Percentiles rank a stretch among this genome's conserved stretches.
These are phyloP conservation scores for Wickerhamiella kurtzmanii DNA, from an alignment of 805 yeast genomes.

Conservation along the genomic window DNA sequence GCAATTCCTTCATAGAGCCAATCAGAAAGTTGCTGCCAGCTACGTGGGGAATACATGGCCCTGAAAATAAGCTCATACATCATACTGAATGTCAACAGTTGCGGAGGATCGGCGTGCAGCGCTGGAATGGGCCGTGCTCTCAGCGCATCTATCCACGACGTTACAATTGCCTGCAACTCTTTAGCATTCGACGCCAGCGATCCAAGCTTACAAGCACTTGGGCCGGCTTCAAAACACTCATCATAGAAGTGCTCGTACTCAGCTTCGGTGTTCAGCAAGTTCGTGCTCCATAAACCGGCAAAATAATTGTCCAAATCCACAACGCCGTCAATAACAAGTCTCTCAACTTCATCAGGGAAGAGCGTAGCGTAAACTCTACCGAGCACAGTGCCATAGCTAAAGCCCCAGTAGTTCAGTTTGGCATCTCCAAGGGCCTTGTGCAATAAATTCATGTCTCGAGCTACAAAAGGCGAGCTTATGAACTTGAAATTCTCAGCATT, in stretches of 20 bases:
- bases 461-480: constrained; percentile 17
- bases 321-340: constrained; percentile 19
- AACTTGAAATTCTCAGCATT: constrained; percentile 9
- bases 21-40: constrained; percentile 13
- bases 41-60: constrained; percentile 12
- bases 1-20: constrained; percentile 9
- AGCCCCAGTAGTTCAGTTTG: constrained; percentile 20
- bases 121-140: constrained; percentile 5
- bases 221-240: constrained; percentile 8
- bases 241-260: constrained; percentile 8
- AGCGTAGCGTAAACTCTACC: constrained; percentile 19
- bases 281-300: constrained; percentile 13
- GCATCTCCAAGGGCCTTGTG: constrained; percentile 18
- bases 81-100: constrained; percentile 9
- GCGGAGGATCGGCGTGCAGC: constrained; percentile 7
- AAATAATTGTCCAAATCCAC: constrained; percentile 15
- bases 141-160: constrained; percentile 4
- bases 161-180: constrained; percentile 4
- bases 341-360: constrained; percentile 15
- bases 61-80: constrained; percentile 7
- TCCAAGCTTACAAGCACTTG: constrained; percentile 1
- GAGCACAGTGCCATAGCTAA: constrained; percentile 17
- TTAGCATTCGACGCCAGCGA: constrained; percentile 2
- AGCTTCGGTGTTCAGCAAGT: constrained; percentile 14
- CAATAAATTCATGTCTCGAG: constrained; percentile 17